A percentile compares a stretch with the other conserved stretches of the same genome.
Conservation (phyloP, 768 basidiomycete species). For the Podaxis sp. region DNA sequence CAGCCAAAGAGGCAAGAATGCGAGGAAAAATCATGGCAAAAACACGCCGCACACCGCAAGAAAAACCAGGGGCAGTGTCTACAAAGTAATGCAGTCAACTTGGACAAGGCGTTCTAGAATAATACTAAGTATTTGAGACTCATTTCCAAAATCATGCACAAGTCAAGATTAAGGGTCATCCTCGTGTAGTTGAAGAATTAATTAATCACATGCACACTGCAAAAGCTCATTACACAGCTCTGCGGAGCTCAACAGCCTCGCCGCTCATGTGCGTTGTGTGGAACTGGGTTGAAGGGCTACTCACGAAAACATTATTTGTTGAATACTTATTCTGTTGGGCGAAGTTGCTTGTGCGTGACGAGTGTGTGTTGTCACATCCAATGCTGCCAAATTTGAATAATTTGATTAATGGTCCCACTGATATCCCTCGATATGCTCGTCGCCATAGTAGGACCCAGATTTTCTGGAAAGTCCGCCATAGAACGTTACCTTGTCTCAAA, state of each 20-base stretch:
- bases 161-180: background rate
- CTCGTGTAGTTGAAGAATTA: background rate
- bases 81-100: background rate
- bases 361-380: constrained; percentile 12
- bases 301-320: background rate
- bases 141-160: too few species aligned
- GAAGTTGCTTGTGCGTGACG: background rate
- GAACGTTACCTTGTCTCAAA: constrained; percentile 53
- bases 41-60: constrained; percentile 20
- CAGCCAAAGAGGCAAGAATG: constrained; percentile 53
- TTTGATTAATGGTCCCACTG: background rate
- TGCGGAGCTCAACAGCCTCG: background rate
- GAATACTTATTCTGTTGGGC: background rate
- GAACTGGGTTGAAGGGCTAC: background rate
- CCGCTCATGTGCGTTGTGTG: background rate
- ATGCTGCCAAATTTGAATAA: background rate
- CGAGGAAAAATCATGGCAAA: constrained; percentile 48
- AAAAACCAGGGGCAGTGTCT: constrained; percentile 6
- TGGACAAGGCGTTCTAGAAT: background rate
- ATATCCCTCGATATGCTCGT: constrained; percentile 50
- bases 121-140: too few species aligned
- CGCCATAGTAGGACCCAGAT: constrained; percentile 59
- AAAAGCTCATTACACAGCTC: background rate
- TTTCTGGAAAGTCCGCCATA: constrained; percentile 57
- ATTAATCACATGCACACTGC: background rate